Percentiles rank a stretch among this genome's conserved stretches.
phyloP scores from a whole-genome alignment of 2,329 filamentous ascomycete genomes.

The Pseudopithomyces maydicus region DNA sequence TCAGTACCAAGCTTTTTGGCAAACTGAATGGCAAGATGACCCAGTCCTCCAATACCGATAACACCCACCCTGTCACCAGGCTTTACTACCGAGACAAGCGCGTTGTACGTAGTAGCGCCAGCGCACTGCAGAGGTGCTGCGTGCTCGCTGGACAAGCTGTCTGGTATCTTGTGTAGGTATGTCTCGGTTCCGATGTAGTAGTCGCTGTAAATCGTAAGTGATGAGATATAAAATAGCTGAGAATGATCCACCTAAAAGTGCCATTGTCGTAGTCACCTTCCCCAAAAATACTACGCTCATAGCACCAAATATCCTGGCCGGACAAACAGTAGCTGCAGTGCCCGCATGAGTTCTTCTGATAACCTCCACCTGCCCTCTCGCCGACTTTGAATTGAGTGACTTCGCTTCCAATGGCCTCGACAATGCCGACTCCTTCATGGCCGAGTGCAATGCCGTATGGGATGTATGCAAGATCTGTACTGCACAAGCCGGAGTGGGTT shows the following conservation, averaged over 20 bases:
- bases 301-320: constrained; percentile 42
- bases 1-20: constrained; percentile 24
- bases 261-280: constrained; percentile 27
- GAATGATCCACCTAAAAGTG: constrained; percentile 4
- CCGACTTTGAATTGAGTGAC: constrained; percentile 29
- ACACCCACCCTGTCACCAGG: constrained; percentile 82
- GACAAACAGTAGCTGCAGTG: constrained; percentile 34
- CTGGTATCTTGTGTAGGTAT: constrained; percentile 26
- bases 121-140: constrained; percentile 29
- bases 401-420: constrained; percentile 34
- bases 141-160: constrained; percentile 18
- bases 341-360: constrained; percentile 44
- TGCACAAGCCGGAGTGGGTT: constrained; percentile 25
- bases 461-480: constrained; percentile 19
- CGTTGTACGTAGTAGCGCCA: constrained; percentile 66
- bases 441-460: constrained; percentile 36
- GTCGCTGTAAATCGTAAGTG: constrained; percentile 5
- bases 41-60: constrained; percentile 80
- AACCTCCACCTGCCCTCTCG: constrained; percentile 45
- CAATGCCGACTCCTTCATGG: constrained; percentile 49
- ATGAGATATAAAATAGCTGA: not conserved
- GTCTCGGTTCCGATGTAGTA: constrained; percentile 25
- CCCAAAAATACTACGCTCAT: constrained; percentile 42
- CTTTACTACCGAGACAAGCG: constrained; percentile 72
- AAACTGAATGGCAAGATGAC: constrained; percentile 78